phyloP scores from a whole-genome alignment of 768 basidiomycete genomes.

The Goffeauzyma gilvescens region DNA sequence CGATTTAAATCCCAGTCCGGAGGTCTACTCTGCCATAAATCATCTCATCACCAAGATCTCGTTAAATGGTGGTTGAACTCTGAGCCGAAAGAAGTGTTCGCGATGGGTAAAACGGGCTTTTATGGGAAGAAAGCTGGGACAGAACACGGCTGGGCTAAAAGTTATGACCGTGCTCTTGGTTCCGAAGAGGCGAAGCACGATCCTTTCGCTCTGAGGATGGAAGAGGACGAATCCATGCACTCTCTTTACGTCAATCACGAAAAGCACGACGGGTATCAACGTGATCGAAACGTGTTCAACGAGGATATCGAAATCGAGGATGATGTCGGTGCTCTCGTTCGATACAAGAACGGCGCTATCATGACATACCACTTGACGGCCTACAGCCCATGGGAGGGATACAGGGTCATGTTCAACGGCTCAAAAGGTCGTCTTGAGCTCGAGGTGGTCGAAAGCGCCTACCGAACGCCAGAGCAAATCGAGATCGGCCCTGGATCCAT shows the following conservation, averaged over 20 bases:
- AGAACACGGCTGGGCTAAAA: conserved; percentile 37
- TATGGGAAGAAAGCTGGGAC: conserved; percentile 38
- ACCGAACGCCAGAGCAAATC: conserved; percentile 13
- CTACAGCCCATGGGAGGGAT: conserved; percentile 33
- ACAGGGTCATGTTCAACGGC: conserved; percentile 35
- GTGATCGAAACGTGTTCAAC: conserved; percentile 38
- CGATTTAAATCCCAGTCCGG: conserved; percentile 34
- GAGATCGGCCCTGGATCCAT: conserved; percentile 22
- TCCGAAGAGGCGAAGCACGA: conserved; percentile 36
- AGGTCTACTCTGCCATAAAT: conserved; percentile 38
- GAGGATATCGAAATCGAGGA: conserved; percentile 38
- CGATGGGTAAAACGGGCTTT: conserved; percentile 38
- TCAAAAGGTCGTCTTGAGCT: conserved; percentile 40
- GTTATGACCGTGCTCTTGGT: conserved; percentile 37
- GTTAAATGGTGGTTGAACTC: conserved; percentile 43
- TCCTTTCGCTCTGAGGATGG: conserved; percentile 40
- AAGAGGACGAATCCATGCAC: conserved; percentile 36
- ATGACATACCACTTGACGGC: conserved; percentile 41
- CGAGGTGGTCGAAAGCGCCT: conserved; percentile 37
- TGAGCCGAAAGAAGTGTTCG: conserved; percentile 37
- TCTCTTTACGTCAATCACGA: conserved; percentile 38
- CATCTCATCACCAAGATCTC: conserved; percentile 39
- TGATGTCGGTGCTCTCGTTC: conserved; percentile 39
- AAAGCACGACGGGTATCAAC: conserved; percentile 37
- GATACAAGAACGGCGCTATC: conserved; percentile 38